A percentile compares a stretch with the other conserved stretches of the same genome.
Evolutionary conservation across 305 asterid genomes (phyloP).

Genomic region (Rubia balearica): DNA sequence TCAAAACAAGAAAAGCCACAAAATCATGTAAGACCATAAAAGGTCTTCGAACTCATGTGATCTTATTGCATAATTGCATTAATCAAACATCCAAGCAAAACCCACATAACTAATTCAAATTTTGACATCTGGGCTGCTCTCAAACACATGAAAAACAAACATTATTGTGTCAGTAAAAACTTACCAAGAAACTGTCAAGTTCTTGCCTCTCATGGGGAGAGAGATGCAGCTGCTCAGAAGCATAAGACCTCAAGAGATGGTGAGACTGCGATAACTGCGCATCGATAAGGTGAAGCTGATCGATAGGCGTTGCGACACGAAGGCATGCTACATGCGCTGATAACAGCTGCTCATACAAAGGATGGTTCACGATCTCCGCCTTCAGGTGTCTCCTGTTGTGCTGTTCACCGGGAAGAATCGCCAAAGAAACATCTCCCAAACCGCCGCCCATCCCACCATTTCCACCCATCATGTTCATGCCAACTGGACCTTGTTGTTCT

Average conservation of each 20-base stretch:
- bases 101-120: background rate
- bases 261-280: constrained; percentile 84
- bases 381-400: constrained; percentile 40
- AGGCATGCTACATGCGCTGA: constrained; percentile 95
- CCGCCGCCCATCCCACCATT: constrained; percentile 27
- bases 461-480: constrained; percentile 42
- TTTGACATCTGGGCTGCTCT: background rate
- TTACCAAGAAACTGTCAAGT: constrained; percentile 85
- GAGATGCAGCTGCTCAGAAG: constrained; percentile 37
- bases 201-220: constrained; percentile 68
- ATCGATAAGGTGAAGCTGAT: constrained; percentile 81
- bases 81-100: background rate
- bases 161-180: constrained; percentile 1
- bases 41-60: no score
- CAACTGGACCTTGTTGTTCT: constrained; percentile 29
- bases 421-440: constrained; percentile 35
- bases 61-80: background rate
- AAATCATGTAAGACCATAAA: no score
- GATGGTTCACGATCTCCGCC: constrained; percentile 91
- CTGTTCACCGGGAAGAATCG: constrained; percentile 34
- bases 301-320: constrained; percentile 96
- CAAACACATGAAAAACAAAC: background rate
- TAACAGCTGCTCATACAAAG: constrained; percentile 75
- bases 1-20: background rate
- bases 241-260: constrained; percentile 59